phyloP scores from a whole-genome alignment of 768 basidiomycete genomes.

The Suillus clintonianus region DNA sequence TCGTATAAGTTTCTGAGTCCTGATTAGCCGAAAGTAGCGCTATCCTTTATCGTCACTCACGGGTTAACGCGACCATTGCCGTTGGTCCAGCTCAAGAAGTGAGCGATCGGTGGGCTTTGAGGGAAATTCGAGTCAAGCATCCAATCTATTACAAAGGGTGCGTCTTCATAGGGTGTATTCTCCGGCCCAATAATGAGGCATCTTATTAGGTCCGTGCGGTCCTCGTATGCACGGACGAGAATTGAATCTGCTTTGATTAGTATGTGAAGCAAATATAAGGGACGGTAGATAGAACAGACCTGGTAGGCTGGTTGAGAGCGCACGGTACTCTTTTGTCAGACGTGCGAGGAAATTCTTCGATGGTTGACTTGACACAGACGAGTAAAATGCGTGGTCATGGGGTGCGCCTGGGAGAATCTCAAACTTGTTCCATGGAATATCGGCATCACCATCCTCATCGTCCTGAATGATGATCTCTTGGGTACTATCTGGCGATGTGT shows the following conservation, averaged over 20 bases:
- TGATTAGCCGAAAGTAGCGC: not conserved
- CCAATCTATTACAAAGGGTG: constrained; percentile 96
- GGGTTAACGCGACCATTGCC: constrained; percentile 91
- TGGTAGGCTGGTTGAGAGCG: constrained; percentile 76
- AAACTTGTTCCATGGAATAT: constrained; percentile 77
- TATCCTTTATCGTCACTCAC: constrained; percentile 45
- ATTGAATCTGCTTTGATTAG: constrained; percentile 64
- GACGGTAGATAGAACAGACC: constrained; percentile 47
- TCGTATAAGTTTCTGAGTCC: constrained; percentile 80
- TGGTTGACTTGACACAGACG: constrained; percentile 59
- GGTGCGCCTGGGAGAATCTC: constrained; percentile 76
- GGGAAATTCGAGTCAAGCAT: constrained; percentile 84
- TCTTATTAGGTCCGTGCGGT: constrained; percentile 83
- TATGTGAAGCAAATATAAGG: not conserved
- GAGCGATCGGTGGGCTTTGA: constrained; percentile 79
- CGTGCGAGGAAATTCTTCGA: constrained; percentile 75
- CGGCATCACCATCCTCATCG: constrained; percentile 33
- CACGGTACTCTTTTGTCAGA: constrained; percentile 82
- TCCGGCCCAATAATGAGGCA: constrained; percentile 90
- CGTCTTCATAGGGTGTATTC: constrained; percentile 94
- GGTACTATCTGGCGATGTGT: constrained; percentile 32
- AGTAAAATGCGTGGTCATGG: constrained; percentile 79
- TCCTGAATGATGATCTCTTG: constrained; percentile 31
- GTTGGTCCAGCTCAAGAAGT: constrained; percentile 93
- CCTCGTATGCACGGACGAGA: constrained; percentile 87